Evolutionary conservation across 2,329 filamentous ascomycete species (phyloP).

Genomic region (Aurifilum marmelostoma): DNA sequence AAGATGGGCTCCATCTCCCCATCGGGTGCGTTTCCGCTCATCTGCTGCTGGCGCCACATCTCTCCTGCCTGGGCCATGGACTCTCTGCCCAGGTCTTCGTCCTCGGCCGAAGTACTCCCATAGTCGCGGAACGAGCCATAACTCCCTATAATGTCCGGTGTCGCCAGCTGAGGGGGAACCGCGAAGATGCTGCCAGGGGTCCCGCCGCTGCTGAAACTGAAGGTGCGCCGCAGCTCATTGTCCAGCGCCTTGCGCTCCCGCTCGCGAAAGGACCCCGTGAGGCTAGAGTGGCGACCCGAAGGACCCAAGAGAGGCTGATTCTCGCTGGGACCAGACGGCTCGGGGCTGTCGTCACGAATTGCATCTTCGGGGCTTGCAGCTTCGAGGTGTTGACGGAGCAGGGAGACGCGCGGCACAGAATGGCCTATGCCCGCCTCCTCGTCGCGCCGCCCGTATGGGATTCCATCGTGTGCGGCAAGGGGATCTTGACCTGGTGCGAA

Average conservation of each 20-base stretch:
- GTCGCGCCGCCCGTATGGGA: slow-evolving; percentile 46
- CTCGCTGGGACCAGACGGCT: slow-evolving; percentile 32
- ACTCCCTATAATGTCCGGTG: slow-evolving; percentile 72
- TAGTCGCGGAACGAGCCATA: slow-evolving; percentile 63
- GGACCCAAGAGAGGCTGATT: slow-evolving; percentile 23
- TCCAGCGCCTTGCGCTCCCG: slow-evolving; percentile 54
- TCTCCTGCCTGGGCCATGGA: slow-evolving; percentile 57
- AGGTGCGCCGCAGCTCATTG: slow-evolving; percentile 44
- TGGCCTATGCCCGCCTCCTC: slow-evolving; percentile 40
- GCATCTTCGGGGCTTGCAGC: slow-evolving; percentile 39
- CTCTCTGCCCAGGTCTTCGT: slow-evolving; percentile 33
- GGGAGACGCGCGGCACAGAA: slow-evolving; percentile 42
- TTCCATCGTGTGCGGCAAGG: slow-evolving; percentile 40
- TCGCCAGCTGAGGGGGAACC: slow-evolving; percentile 63
- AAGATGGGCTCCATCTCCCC: slow-evolving; percentile 73
- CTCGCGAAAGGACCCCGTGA: slow-evolving; percentile 41
- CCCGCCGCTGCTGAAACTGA: slow-evolving; percentile 38
- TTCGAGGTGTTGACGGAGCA: slow-evolving; percentile 58
- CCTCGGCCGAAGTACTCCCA: slow-evolving; percentile 53
- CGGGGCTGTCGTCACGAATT: slow-evolving; percentile 35
- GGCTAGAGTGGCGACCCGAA: slow-evolving; percentile 31
- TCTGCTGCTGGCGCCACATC: slow-evolving; percentile 58
- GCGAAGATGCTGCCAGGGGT: slow-evolving; percentile 57
- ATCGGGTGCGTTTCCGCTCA: slow-evolving; percentile 50
- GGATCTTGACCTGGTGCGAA: slow-evolving; percentile 60